phyloP scores from a whole-genome alignment of 1,284 basidiomycete species.

The Tylopilus sp. region DNA sequence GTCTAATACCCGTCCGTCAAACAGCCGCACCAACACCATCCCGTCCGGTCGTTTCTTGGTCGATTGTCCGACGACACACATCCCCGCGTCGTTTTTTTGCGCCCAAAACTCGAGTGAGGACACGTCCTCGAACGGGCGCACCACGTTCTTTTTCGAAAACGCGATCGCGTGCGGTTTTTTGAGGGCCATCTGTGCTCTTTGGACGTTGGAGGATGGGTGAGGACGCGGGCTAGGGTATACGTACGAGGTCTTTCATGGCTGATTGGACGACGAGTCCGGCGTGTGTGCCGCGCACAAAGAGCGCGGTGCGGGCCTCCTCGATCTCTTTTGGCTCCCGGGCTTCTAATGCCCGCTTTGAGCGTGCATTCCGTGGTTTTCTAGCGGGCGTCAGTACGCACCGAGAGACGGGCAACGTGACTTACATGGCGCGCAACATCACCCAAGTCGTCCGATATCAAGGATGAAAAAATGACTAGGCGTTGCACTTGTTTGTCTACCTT shows the following conservation, averaged over 20 bases:
- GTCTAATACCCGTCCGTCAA: conserved; percentile 89
- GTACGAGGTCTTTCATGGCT: conserved; percentile 91
- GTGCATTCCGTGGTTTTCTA: conserved; percentile 97
- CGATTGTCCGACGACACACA: conserved; percentile 93
- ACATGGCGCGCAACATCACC: conserved; percentile 54
- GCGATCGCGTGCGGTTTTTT: conserved; percentile 92
- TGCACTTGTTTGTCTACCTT: conserved; percentile 15
- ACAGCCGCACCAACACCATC: conserved; percentile 90
- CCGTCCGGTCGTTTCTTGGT: conserved; percentile 96
- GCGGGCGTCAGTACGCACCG: too few species aligned
- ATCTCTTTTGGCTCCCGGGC: conserved; percentile 91
- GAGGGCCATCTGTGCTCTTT: conserved; percentile 80
- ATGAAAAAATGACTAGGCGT: background rate
- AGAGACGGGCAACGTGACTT: conserved; percentile 21
- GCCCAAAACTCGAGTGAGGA: conserved; percentile 94
- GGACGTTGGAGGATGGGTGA: too few species aligned
- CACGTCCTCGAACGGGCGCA: conserved; percentile 92
- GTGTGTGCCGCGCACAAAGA: conserved; percentile 93
- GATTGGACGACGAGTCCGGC: conserved; percentile 84
- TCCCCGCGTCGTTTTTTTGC: conserved; percentile 92
- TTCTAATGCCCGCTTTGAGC: conserved; percentile 94
- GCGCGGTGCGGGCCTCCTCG: conserved; percentile 85
- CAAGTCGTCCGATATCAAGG: background rate
- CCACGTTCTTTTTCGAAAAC: conserved; percentile 95
- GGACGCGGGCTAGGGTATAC: too few species aligned